Evolutionary conservation across 2,329 filamentous ascomycete genomes (phyloP).

Genomic region (Aspergillus fructus): DNA sequence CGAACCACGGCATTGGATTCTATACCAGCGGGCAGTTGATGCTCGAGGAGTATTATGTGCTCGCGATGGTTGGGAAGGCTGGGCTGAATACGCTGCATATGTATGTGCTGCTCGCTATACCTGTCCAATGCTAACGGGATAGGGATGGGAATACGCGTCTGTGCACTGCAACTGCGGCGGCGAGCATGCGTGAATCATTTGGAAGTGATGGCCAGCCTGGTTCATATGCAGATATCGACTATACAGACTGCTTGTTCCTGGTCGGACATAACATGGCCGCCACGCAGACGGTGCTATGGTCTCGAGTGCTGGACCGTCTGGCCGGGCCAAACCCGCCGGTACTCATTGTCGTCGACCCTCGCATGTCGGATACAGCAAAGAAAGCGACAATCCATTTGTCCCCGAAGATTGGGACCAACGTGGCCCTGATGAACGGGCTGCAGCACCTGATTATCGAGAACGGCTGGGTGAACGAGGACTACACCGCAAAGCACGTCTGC

Average conservation of each 20-base stretch:
- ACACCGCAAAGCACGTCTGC: constrained; percentile 28
- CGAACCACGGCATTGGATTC: constrained; percentile 40
- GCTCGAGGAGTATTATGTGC: constrained; percentile 41
- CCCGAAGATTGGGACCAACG: constrained; percentile 37
- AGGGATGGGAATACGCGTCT: constrained; percentile 44
- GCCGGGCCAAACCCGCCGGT: constrained; percentile 36
- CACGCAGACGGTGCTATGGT: constrained; percentile 41
- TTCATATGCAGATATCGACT: constrained; percentile 38
- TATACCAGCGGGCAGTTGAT: constrained; percentile 42
- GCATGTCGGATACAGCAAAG: constrained; percentile 33
- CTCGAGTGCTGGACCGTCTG: constrained; percentile 35
- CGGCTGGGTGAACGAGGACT: constrained; percentile 35
- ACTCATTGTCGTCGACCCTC: constrained; percentile 38
- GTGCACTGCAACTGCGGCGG: constrained; percentile 40
- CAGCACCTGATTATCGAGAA: constrained; percentile 39
- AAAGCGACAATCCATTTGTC: constrained; percentile 37
- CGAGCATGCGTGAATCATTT: constrained; percentile 41
- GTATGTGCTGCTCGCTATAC: constrained; percentile 20
- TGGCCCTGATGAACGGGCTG: constrained; percentile 40
- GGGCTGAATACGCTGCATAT: constrained; percentile 40
- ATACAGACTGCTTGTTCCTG: constrained; percentile 38
- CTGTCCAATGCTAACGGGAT: neutral
- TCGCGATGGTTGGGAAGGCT: constrained; percentile 41
- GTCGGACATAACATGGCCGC: constrained; percentile 39
- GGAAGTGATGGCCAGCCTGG: constrained; percentile 40